phyloP scores from a whole-genome alignment of 306 rosid species.

The Rosa multiflora region DNA sequence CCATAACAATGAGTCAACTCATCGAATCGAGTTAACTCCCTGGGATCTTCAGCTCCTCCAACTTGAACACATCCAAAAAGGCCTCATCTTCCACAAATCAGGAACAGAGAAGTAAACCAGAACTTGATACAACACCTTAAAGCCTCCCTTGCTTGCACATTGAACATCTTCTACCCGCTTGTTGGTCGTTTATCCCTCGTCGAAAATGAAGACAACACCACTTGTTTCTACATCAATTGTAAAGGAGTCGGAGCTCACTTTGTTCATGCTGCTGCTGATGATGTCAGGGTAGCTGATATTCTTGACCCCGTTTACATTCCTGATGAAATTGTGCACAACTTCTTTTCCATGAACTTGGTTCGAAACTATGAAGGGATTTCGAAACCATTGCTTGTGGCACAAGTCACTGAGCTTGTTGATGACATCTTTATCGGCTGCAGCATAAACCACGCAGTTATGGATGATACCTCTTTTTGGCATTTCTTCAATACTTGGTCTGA shows the following conservation, averaged over 20 bases:
- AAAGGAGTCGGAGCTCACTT: slow-evolving; percentile 22
- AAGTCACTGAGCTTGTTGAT: slow-evolving; percentile 45
- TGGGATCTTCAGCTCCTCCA: slow-evolving; percentile 32
- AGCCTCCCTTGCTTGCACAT: slow-evolving; percentile 9
- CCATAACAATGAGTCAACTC: neutral
- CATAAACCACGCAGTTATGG: slow-evolving; percentile 24
- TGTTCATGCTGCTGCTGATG: slow-evolving; percentile 16
- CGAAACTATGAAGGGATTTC: slow-evolving; percentile 12
- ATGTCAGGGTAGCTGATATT: slow-evolving; percentile 14
- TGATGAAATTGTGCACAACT: slow-evolving; percentile 8
- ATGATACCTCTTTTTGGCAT: slow-evolving; percentile 40
- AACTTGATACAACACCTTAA: slow-evolving; percentile 5
- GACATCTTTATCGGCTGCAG: slow-evolving; percentile 36
- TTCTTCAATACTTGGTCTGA: slow-evolving; percentile 45
- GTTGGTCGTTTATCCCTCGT: slow-evolving; percentile 19
- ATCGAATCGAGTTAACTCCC: slow-evolving; percentile 10
- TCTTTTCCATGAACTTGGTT: slow-evolving; percentile 16
- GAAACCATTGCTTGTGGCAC: slow-evolving; percentile 12
- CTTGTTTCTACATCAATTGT: slow-evolving; percentile 30
- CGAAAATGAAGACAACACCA: neutral
- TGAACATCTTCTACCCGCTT: slow-evolving; percentile 20
- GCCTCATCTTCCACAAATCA: slow-evolving; percentile 29
- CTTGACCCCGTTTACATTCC: slow-evolving; percentile 28
- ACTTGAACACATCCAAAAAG: slow-evolving; percentile 20
- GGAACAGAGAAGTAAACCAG: no score